Conservation (phyloP, 768 basidiomycete genomes). For the Cantharellus anzutake region DNA sequence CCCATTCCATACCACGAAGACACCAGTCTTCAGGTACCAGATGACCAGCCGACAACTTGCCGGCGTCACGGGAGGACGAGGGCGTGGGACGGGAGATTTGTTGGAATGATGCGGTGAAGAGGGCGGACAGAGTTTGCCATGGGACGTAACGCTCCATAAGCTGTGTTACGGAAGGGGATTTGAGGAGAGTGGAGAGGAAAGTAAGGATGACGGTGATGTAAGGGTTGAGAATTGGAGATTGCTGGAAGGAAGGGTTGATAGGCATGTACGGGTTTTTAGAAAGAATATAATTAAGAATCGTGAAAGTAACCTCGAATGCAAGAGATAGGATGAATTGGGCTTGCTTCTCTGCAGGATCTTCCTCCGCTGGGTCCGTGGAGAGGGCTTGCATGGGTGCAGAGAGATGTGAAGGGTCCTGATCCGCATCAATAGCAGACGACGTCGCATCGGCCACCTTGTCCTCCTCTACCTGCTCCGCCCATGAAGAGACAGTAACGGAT, state of each 20-base stretch:
- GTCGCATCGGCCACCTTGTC: constrained; percentile 7
- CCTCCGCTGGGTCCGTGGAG: not conserved
- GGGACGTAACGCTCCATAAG: constrained; percentile 64
- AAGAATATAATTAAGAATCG: constrained; percentile 55
- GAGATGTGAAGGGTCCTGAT: constrained; percentile 11
- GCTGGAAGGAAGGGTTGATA: constrained; percentile 32
- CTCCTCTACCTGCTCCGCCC: constrained; percentile 40
- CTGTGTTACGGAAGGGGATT: constrained; percentile 37
- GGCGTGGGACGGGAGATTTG: not conserved
- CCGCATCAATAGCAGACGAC: constrained; percentile 11
- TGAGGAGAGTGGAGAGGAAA: constrained; percentile 63
- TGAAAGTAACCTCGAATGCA: constrained; percentile 62
- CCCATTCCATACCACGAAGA: constrained; percentile 92
- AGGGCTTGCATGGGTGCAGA: constrained; percentile 8
- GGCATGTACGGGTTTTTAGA: constrained; percentile 36
- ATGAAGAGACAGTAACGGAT: constrained; percentile 11
- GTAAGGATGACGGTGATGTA: constrained; percentile 78
- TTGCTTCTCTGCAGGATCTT: constrained; percentile 17
- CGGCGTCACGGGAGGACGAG: not conserved
- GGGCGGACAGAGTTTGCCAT: constrained; percentile 55
- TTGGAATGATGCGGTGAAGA: constrained; percentile 28
- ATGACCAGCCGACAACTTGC: constrained; percentile 26
- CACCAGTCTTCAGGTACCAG: constrained; percentile 87
- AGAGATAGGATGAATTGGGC: constrained; percentile 48
- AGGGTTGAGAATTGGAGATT: constrained; percentile 44